Evolutionary conservation across 2,329 filamentous ascomycete genomes (phyloP).

Genomic region (Pestalotiopsis sp.): DNA sequence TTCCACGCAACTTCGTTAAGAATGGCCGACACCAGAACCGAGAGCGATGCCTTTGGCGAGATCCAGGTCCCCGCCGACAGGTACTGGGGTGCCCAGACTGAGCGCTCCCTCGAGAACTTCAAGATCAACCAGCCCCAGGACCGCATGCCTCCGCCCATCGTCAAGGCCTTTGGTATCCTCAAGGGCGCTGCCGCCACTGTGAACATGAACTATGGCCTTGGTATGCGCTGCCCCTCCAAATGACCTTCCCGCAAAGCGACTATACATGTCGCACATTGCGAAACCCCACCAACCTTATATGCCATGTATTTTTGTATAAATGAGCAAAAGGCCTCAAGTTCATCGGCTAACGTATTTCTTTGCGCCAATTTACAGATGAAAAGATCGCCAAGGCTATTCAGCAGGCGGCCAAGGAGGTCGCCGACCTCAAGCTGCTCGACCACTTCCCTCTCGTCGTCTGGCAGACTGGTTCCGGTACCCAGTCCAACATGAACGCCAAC

Average conservation of each 20-base stretch:
- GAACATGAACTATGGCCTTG: slow-evolving; percentile 93
- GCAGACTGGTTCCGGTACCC: slow-evolving; percentile 98
- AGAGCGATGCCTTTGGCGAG: slow-evolving; percentile 98
- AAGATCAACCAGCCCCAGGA: slow-evolving; percentile 99
- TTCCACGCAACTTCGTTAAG: slow-evolving; percentile 49
- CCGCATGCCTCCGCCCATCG: slow-evolving; percentile 91
- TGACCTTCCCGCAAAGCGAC: not conserved
- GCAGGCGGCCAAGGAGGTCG: slow-evolving; percentile 91
- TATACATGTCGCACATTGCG: not conserved
- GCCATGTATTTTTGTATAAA: not conserved
- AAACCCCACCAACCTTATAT: slow-evolving; percentile 22
- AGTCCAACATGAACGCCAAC: slow-evolving; percentile 99
- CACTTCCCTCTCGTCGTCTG: slow-evolving; percentile 99
- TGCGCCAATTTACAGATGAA: slow-evolving; percentile 61
- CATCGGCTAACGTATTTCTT: slow-evolving; percentile 20
- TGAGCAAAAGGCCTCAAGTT: not conserved
- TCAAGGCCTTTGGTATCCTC: slow-evolving; percentile 93
- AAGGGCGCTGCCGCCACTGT: slow-evolving; percentile 96
- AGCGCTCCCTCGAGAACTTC: slow-evolving; percentile 96
- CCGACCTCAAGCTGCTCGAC: slow-evolving; percentile 88
- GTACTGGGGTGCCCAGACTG: slow-evolving; percentile 98
- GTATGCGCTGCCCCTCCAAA: slow-evolving; percentile 42
- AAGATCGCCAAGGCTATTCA: slow-evolving; percentile 92
- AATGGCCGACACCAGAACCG: slow-evolving; percentile 69
- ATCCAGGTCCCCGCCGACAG: slow-evolving; percentile 88